Evolutionary conservation across 148 eudicot genomes (phyloP).

Genomic region (Rhododendron williamsianum): DNA sequence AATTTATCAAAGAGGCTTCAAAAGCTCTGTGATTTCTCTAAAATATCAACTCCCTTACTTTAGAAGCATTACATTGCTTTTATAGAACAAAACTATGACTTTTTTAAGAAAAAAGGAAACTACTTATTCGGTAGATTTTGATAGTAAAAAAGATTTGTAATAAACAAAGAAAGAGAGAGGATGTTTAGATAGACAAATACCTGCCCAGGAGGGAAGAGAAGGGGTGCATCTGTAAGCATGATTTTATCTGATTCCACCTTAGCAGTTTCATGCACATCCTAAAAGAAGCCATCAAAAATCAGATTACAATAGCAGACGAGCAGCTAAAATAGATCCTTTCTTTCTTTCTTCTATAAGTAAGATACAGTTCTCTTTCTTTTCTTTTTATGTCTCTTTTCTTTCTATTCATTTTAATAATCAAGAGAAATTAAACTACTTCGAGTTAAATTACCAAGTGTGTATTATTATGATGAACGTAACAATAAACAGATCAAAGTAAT

Average conservation of each 20-base stretch:
- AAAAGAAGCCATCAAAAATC: slow-evolving; percentile 12
- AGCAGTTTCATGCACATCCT: slow-evolving; percentile 56
- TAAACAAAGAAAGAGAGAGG: neutral
- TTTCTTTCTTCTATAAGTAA: neutral
- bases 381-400: neutral
- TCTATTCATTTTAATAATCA: neutral
- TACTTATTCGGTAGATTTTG: neutral
- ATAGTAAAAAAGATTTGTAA: neutral
- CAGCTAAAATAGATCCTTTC: neutral
- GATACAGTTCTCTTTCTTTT: neutral
- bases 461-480: neutral
- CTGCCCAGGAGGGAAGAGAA: slow-evolving; percentile 96
- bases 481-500: neutral
- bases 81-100: neutral
- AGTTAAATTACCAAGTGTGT: neutral
- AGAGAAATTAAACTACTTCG: neutral
- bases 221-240: slow-evolving; percentile 87
- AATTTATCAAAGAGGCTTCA: neutral
- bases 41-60: neutral
- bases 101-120: neutral
- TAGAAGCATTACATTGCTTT: too few species aligned
- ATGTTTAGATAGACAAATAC: slow-evolving; percentile 28
- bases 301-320: neutral
- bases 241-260: slow-evolving; percentile 69
- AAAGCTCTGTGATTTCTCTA: neutral